phyloP scores from a whole-genome alignment of 140 eudicot species.

The Oenanthe javanica region DNA sequence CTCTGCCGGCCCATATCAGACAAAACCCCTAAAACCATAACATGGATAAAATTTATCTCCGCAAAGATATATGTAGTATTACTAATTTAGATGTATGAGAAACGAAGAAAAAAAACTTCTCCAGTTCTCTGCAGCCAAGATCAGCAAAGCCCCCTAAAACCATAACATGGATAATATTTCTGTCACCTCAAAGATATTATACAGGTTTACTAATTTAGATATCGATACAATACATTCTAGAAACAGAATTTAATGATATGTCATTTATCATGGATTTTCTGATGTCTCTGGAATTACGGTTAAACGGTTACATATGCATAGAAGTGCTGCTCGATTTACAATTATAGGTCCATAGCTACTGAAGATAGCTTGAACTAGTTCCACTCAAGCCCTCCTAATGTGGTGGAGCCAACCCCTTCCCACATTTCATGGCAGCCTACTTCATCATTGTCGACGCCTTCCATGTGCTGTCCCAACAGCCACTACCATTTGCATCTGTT shows the following conservation, averaged over 20 bases:
- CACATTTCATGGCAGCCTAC: constrained; percentile 73
- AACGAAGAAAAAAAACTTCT: too few relatives aligned
- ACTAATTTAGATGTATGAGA: too few relatives aligned
- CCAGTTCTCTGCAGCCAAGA: too few relatives aligned
- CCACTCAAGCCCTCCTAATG: constrained; percentile 92
- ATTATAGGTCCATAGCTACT: not conserved
- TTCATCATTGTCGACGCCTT: constrained; percentile 83
- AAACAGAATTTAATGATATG: not conserved
- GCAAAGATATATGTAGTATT: too few relatives aligned
- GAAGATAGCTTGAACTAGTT: constrained; percentile 21
- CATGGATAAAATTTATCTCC: not conserved
- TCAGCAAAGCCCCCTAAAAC: too few relatives aligned
- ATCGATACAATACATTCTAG: not conserved
- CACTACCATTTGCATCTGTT: constrained; percentile 88
- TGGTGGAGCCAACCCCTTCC: constrained; percentile 89
- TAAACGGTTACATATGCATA: not conserved
- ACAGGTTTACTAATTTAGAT: not conserved
- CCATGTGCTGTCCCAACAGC: constrained; percentile 89
- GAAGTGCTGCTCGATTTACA: not conserved
- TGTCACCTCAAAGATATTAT: not conserved
- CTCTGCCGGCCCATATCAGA: too few relatives aligned
- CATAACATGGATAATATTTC: too few relatives aligned
- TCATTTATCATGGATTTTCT: not conserved
- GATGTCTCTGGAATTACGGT: not conserved
- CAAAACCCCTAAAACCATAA: not conserved